These are phyloP conservation scores for Tetragonia tetragonoides DNA, from an alignment of 148 eudicot genomes.

Conservation along the genomic window DNA sequence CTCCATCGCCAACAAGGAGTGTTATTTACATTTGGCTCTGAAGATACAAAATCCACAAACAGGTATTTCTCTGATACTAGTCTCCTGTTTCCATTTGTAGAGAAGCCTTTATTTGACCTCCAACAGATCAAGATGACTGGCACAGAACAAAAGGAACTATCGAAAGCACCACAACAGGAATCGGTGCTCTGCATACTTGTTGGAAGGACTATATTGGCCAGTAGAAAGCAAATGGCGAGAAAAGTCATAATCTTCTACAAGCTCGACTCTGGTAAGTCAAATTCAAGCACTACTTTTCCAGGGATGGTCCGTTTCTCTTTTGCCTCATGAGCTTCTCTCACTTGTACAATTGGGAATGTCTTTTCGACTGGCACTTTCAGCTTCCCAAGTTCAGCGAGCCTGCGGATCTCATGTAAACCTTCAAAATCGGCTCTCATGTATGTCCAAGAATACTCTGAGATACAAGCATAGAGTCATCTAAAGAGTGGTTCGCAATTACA, in stretches of 20 bases:
- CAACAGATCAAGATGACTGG: not conserved
- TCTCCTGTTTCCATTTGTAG: not conserved
- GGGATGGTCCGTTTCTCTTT: conserved; percentile 68
- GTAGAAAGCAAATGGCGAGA: not conserved
- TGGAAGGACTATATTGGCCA: not conserved
- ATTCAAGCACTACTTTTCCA: conserved; percentile 90
- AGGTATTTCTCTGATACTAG: not conserved
- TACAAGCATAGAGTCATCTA: not conserved
- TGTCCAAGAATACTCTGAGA: conserved; percentile 79
- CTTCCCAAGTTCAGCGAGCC: conserved; percentile 71
- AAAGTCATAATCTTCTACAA: not conserved
- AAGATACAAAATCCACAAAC: conserved; percentile 6
- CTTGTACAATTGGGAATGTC: conserved; percentile 74
- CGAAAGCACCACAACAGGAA: not conserved
- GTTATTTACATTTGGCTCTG: conserved; percentile 18
- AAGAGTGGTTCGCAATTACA: not conserved
- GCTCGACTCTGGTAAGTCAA: conserved; percentile 38
- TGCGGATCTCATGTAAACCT: conserved; percentile 74
- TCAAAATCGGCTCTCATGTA: conserved; percentile 94
- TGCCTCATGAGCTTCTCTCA: conserved; percentile 85
- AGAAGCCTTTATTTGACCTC: conserved; percentile 19
- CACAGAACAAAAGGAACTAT: not conserved
- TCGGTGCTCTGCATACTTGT: not conserved
- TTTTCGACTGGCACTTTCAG: conserved; percentile 81
- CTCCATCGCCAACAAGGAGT: not conserved